Evolutionary conservation across 2,329 filamentous ascomycete species (phyloP), one percentile per base, ranked within the genome.

Genomic region (Zalaria obscura): DNA sequence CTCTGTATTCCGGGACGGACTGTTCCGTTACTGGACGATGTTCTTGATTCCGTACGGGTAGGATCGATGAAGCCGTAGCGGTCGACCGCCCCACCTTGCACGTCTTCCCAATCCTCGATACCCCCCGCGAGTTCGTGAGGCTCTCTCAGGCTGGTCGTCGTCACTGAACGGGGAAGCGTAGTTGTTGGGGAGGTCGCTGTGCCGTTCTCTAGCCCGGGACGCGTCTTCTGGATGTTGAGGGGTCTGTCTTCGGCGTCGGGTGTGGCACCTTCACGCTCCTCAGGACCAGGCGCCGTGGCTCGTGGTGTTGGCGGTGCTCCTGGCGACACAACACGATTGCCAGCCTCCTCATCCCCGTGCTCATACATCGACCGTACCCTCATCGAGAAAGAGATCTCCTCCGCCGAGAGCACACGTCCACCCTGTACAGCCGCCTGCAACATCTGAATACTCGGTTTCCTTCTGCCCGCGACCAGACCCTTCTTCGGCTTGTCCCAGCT

Each of bases 331-430:
- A 44, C 57, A 64, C 64, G 68, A 4, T 67, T 60, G 5, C 58
- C 63, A 9, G 71, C 69, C 28, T 65, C 67, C 46, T 77, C 75
- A 42, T 76, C 69, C 4, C 75, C 75, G 46, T 70, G 68, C 47
- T 73, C 70, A 52, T 79, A 80, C 74, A 79, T 79, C 47, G 73
- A 64, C 27, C 76, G 67, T 31, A 80, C 75, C 47, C 73, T 73
- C 46, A 72, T 69, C 28, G 76, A 79, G 45, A 79, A 61, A 53
- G 72, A 69, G 51, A 76, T 75, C 54, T 80, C 76, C 49, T 80
- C 76, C 2, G 73, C 63, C n/a, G 76, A 80, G 27, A 80, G 65
- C 18, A 71, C 67, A 43, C 75, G 65, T 3, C 55, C 51, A 26
- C 53, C 55, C 8, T 55, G 44, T 10, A 57, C 49, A 4, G 55